These are phyloP conservation scores for Sistotremastrum niveocremeum DNA, from an alignment of 768 basidiomycete species.

Conservation along the genomic window DNA sequence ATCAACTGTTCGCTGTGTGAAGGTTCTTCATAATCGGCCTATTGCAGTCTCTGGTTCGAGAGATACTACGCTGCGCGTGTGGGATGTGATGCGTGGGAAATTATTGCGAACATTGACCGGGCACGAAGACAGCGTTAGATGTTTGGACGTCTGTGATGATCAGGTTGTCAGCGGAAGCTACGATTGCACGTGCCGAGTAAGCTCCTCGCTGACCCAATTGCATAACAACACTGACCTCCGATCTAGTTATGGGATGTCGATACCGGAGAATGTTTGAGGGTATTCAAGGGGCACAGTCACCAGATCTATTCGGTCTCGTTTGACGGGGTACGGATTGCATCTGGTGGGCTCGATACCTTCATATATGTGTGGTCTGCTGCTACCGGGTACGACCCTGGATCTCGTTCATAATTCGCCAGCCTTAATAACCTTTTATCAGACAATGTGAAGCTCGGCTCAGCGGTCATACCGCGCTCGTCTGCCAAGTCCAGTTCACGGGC, in stretches of 20 bases:
- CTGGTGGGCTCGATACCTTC: conserved; percentile 87
- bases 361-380: conserved; percentile 82
- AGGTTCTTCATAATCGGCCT: conserved; percentile 74
- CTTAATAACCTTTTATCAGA: conserved; percentile 23
- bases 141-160: conserved; percentile 78
- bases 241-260: conserved; percentile 82
- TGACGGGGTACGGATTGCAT: conserved; percentile 69
- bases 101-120: conserved; percentile 55
- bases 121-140: conserved; percentile 72
- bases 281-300: conserved; percentile 71
- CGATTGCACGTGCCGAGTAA: conserved; percentile 72
- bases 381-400: conserved; percentile 48
- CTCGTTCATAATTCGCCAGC: neutral
- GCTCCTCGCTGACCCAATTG: conserved; percentile 10
- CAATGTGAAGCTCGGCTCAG: conserved; percentile 74
- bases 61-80: conserved; percentile 75
- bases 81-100: conserved; percentile 81
- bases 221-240: neutral
- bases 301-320: conserved; percentile 89
- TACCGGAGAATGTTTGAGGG: conserved; percentile 74
- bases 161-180: conserved; percentile 87
- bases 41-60: conserved; percentile 85
- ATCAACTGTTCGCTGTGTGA: conserved; percentile 84
- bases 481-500: conserved; percentile 71
- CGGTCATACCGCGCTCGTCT: conserved; percentile 87